A percentile compares a stretch with the other conserved stretches of the same genome.
phyloP scores from a whole-genome alignment of 2,329 filamentous ascomycete species.

The Trichoderma lentiforme region DNA sequence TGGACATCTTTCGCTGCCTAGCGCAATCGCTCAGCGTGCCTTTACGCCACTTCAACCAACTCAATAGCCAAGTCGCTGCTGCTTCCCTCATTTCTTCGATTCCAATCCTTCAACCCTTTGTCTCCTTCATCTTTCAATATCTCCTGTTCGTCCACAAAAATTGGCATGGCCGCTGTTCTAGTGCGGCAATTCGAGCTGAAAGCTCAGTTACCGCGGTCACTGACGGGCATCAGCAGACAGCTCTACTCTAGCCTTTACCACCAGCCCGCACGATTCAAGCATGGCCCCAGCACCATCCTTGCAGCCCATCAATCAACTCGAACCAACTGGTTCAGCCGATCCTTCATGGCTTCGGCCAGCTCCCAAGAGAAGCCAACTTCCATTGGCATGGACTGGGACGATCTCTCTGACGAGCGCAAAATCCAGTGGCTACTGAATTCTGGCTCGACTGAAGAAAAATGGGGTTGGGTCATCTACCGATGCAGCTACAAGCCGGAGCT shows the following conservation, averaged over 20 bases:
- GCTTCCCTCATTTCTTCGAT: neutral
- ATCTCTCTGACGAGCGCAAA: neutral
- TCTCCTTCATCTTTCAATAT: neutral
- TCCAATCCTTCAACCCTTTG: fast-evolving
- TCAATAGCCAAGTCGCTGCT: too few species aligned
- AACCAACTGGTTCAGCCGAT: neutral
- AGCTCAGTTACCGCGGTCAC: neutral
- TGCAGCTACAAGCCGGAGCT: neutral
- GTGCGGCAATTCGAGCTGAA: neutral
- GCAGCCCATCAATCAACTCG: neutral
- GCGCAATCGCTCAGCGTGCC: too few species aligned
- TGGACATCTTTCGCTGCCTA: too few species aligned
- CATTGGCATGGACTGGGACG: neutral
- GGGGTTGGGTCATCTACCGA: neutral
- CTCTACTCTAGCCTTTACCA: neutral
- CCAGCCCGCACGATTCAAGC: neutral
- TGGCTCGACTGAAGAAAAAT: neutral
- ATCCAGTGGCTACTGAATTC: neutral
- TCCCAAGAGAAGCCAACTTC: neutral
- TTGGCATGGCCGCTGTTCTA: neutral
- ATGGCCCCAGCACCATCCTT: too few species aligned
- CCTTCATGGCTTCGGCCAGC: neutral
- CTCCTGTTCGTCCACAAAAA: neutral
- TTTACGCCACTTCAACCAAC: too few species aligned
- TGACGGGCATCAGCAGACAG: neutral